These are phyloP conservation scores for Nakaseomyces delphensis DNA, from an alignment of 1,139 yeast genomes.

Conservation along the genomic window DNA sequence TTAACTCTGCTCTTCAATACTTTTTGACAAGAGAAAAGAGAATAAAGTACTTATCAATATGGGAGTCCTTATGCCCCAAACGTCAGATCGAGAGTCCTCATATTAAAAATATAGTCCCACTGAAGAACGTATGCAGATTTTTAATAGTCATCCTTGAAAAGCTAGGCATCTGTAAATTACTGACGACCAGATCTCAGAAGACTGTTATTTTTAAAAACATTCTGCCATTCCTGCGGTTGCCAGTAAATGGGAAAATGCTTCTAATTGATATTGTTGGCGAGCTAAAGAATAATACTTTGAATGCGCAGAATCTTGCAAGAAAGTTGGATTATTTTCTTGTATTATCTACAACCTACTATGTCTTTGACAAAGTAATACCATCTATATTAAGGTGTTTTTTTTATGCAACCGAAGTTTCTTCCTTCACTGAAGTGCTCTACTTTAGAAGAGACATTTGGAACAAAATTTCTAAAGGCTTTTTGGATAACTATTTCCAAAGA, in stretches of 20 bases:
- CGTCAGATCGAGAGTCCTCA: constrained; percentile 9
- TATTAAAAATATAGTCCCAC: constrained; percentile 13
- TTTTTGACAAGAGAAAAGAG: constrained; percentile 5
- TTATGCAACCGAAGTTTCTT: constrained; percentile 55
- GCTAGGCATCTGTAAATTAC: constrained; percentile 43
- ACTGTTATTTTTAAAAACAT: constrained; percentile 38
- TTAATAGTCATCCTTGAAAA: constrained; percentile 38
- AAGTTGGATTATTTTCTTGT: background rate
- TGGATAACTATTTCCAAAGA: constrained; percentile 34
- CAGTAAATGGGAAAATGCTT: constrained; percentile 31
- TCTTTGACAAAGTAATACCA: constrained; percentile 42
- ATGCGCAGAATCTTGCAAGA: constrained; percentile 16
- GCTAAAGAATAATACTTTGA: constrained; percentile 36
- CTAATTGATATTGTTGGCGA: constrained; percentile 27
- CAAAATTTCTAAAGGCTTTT: constrained; percentile 36
- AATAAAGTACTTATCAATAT: constrained; percentile 14
- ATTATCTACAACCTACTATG: constrained; percentile 39
- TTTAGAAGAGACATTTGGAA: constrained; percentile 60
- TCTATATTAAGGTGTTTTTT: constrained; percentile 48
- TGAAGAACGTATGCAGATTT: constrained; percentile 35
- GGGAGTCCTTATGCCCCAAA: constrained; percentile 20
- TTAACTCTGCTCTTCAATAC: background rate
- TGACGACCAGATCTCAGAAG: constrained; percentile 47
- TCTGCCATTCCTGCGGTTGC: constrained; percentile 35
- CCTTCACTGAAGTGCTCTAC: constrained; percentile 36